phyloP scores from a whole-genome alignment of 805 yeast genomes.

The Metschnikowia orientalis region DNA sequence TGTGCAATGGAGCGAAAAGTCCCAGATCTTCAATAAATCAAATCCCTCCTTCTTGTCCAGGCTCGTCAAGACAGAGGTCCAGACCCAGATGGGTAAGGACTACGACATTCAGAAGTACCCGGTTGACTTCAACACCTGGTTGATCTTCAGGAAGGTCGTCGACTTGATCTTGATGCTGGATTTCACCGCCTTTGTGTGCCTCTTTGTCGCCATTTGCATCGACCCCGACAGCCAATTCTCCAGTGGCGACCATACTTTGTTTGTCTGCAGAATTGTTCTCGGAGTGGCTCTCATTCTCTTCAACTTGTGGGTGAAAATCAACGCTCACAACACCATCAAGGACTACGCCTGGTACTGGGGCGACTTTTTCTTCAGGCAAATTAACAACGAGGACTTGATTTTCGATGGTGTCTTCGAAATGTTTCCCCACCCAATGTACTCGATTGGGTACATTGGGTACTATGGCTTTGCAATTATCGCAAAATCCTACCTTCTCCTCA shows the following conservation, averaged over 20 bases:
- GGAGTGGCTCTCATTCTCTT: constrained; percentile 64
- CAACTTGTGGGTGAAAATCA: constrained; percentile 80
- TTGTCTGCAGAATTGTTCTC: constrained; percentile 50
- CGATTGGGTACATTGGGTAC: constrained; percentile 83
- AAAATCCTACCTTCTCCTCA: constrained; percentile 64
- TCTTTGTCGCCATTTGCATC: constrained; percentile 50
- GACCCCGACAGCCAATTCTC: constrained; percentile 34
- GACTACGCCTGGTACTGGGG: constrained; percentile 97
- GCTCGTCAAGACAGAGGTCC: constrained; percentile 32
- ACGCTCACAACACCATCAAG: constrained; percentile 83
- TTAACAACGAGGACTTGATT: constrained; percentile 57
- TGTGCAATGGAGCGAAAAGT: constrained; percentile 47
- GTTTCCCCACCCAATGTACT: constrained; percentile 92
- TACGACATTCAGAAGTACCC: constrained; percentile 42
- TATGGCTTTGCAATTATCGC: constrained; percentile 79
- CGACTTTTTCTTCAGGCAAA: constrained; percentile 77
- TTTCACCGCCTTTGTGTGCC: constrained; percentile 66
- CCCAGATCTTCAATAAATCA: constrained; percentile 39
- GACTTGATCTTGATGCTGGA: constrained; percentile 83
- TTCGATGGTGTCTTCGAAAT: constrained; percentile 87
- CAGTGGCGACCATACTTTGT: constrained; percentile 44
- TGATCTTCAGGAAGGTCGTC: constrained; percentile 71
- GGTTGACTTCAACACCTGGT: constrained; percentile 78
- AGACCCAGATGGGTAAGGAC: constrained; percentile 35
- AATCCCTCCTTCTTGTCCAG: constrained; percentile 34